Evolutionary conservation across 352 stramenopile species (phyloP).

Genomic region (Globisporangium rhizosaccharum): DNA sequence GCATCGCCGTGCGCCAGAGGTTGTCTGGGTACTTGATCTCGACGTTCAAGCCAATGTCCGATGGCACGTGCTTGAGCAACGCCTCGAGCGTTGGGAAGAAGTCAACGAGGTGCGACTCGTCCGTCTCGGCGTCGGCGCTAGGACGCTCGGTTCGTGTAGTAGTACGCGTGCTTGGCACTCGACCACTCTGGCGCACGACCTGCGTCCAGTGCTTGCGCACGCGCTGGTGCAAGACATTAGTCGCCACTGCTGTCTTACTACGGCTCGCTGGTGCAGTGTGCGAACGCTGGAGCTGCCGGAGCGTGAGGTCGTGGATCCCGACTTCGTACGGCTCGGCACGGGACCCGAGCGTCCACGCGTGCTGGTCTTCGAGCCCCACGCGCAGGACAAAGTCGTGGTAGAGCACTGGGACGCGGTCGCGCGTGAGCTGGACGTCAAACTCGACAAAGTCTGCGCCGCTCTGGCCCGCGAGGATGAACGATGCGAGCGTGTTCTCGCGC

Average conservation of each 20-base stretch:
- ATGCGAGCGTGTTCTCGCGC: slow-evolving; percentile 72
- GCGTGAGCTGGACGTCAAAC: slow-evolving; percentile 82
- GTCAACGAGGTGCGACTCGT: slow-evolving; percentile 58
- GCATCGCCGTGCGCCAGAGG: slow-evolving; percentile 33
- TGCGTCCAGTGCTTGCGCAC: slow-evolving; percentile 66
- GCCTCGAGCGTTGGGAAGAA: slow-evolving; percentile 67
- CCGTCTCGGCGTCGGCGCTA: slow-evolving; percentile 7
- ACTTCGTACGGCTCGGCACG: slow-evolving; percentile 56
- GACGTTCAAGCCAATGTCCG: slow-evolving; percentile 68
- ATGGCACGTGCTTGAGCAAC: slow-evolving; percentile 67
- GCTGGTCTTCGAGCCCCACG: slow-evolving; percentile 56
- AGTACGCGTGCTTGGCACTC: neutral
- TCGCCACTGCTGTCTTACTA: slow-evolving; percentile 13
- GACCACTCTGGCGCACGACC: slow-evolving; percentile 27
- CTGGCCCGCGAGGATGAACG: slow-evolving; percentile 60
- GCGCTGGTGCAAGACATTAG: slow-evolving; percentile 32
- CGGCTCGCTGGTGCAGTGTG: slow-evolving; percentile 35
- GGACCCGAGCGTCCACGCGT: slow-evolving; percentile 33
- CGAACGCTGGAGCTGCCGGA: slow-evolving; percentile 51
- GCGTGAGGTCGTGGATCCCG: slow-evolving; percentile 62
- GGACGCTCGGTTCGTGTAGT: slow-evolving; percentile 4
- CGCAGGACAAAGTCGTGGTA: slow-evolving; percentile 80
- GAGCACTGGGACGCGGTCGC: slow-evolving; percentile 63
- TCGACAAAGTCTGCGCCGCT: slow-evolving; percentile 77
- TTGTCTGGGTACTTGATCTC: slow-evolving; percentile 81